Evolutionary conservation across 2,329 filamentous ascomycete genomes (phyloP), one percentile per base, ranked within the genome.

Genomic region (Pyrenochaeta sp.): DNA sequence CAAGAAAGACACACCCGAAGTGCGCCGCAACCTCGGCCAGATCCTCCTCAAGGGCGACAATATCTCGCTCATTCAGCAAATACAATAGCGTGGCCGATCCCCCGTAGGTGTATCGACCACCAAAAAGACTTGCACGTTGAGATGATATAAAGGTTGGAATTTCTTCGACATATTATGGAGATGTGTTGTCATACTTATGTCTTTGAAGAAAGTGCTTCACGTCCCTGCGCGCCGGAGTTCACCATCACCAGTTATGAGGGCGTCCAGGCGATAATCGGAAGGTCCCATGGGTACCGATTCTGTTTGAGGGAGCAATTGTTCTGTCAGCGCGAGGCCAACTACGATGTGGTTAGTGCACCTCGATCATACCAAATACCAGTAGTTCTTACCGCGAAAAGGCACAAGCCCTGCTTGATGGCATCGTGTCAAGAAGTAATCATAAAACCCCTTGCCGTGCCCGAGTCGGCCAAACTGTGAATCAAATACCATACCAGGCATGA

Each of bases 391-490:
- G 59, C 85, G 79, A 74, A 81, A 78, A 58, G 81, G 82, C 74
- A 81, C 82, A 54, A 58, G 60, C 71, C 70, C 69, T 53, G 61
- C 63, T 55, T 72, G 70, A 71, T 80, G 69, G 80, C 92, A 96
- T 58, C 87, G 84, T 63, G 87, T 83, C 66, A 99, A 75, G 72
- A 96, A 99, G 71, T 86, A 88, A 75, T 99, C 94, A 77, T 99
- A 99, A 75, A 96, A 99, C 21, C 94, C 94, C 72, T 90, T 96
- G 43, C 94, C 94, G 72, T 99, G 94, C 27, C 94, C 94, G 14
- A 97, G 80, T 59, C 94, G 82, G 56, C 87, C 83, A 48, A 94
- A 81, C 9, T 75, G 76, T 3, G 77, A 77, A 69, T 96, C 92
- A 72, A 99, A 99, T 3, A 90, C 93, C 62, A 99, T 89, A 9